These are phyloP conservation scores for Pulveroboletus frians DNA, from an alignment of 768 basidiomycete genomes.

Conservation along the genomic window DNA sequence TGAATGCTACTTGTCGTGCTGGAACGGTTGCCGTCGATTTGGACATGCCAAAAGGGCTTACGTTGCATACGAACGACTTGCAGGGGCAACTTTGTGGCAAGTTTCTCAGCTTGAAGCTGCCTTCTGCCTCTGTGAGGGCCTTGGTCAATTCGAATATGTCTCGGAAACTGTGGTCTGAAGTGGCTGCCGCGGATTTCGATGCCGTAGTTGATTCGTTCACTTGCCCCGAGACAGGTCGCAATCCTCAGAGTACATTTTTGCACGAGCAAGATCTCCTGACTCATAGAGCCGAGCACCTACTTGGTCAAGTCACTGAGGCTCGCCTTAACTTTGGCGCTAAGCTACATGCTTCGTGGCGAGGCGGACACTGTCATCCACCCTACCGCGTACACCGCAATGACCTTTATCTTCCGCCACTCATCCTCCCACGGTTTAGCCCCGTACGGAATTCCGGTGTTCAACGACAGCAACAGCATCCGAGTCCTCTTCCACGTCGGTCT, in stretches of 20 bases:
- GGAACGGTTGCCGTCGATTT: slow-evolving; percentile 51
- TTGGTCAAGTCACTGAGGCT: slow-evolving; percentile 30
- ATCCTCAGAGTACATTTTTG: slow-evolving; percentile 66
- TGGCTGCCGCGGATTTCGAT: slow-evolving; percentile 49
- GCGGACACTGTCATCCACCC: slow-evolving; percentile 5
- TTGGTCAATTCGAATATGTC: slow-evolving; percentile 41
- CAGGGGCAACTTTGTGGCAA: slow-evolving; percentile 64
- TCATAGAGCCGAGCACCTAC: slow-evolving; percentile 53
- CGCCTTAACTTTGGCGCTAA: slow-evolving; percentile 3
- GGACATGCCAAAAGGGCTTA: slow-evolving; percentile 53
- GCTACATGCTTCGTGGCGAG: background rate
- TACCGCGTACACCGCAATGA: slow-evolving; percentile 39
- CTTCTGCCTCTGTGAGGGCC: slow-evolving; percentile 44
- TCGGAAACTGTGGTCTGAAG: slow-evolving; percentile 61
- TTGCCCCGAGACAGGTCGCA: slow-evolving; percentile 45
- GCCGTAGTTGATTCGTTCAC: slow-evolving; percentile 64
- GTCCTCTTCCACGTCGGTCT: slow-evolving; percentile 18
- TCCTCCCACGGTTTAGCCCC: slow-evolving; percentile 26
- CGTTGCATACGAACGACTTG: slow-evolving; percentile 68
- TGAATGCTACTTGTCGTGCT: slow-evolving; percentile 55
- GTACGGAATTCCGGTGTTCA: slow-evolving; percentile 1
- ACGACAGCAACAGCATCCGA: slow-evolving; percentile 7
- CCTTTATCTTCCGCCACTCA: slow-evolving; percentile 44
- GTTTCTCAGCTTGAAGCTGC: slow-evolving; percentile 55
- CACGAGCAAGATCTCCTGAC: slow-evolving; percentile 66